Evolutionary conservation across 176 grass and related monocot genomes (phyloP), one percentile per base, ranked within the genome.

Genomic region (Rhynchospora pubera): DNA sequence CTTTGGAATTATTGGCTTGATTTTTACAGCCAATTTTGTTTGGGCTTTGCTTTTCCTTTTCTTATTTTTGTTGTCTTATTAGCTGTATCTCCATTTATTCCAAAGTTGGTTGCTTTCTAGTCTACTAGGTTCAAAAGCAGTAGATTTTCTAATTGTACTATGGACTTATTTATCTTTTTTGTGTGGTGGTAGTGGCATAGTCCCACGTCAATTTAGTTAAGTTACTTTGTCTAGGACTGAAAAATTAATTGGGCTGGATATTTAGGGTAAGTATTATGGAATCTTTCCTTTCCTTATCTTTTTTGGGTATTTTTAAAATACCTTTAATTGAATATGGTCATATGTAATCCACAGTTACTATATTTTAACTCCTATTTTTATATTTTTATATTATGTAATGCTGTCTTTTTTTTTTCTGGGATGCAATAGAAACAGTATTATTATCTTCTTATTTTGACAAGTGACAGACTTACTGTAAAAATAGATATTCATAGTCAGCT

Each of bases 1-100:
- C 61, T 82, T 53, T 82, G 79, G 66, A 62, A 82, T 24, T 64
- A 50, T 43, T 64, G 61, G 48, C 56, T 51, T 82, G 79, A 81
- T 82, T 66, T 82, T 65, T 66, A 30, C 44, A 66, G 44, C 83
- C 62, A 84, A 23, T 42, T 18, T 62, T 76, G 55, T 64, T 39
- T 77, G 18, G 12, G 51, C 51, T 70, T 74, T 72, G 60, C 52
- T 74, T 62, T 84, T 21, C 66, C 18, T 74, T 62, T 75, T 57
- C 66, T 63, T 60, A 28, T 46, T 55, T 21, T 75, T 58, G 32
- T 62, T 62, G 7, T 62, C 34, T 77, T 80, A 12, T 80, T 63
- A 63, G 5, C 61, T 64, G 11, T 63, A 22, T 65, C 45, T 82
- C 79, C 79, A 65, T 66, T 66, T 23, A 65, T 82, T 60, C 16